These are phyloP conservation scores for Solanum dulcamara DNA, from an alignment of 257 asterid genomes.

Conservation along the genomic window DNA sequence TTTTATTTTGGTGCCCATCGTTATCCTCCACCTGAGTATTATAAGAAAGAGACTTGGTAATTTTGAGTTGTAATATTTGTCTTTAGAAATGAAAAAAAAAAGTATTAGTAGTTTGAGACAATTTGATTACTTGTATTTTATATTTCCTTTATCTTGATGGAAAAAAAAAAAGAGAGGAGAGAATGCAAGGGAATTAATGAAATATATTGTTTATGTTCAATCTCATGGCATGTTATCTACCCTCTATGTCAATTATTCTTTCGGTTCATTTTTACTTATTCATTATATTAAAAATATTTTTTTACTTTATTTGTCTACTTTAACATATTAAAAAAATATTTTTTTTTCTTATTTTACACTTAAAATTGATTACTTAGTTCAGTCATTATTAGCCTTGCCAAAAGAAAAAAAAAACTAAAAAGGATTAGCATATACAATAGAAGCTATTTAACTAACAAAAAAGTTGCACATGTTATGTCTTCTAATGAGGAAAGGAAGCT, in stretches of 20 bases:
- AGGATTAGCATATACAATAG: too few relatives aligned
- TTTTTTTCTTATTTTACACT: too few relatives aligned
- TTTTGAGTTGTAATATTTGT: not conserved
- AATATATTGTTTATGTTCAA: not conserved
- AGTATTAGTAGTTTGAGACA: not conserved
- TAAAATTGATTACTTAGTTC: too few relatives aligned
- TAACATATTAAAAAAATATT: too few relatives aligned
- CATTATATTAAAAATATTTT: not conserved
- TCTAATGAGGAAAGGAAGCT: too few relatives aligned
- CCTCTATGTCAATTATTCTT: not conserved
- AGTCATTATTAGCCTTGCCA: too few relatives aligned
- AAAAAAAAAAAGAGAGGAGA: fast-evolving
- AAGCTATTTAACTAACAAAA: too few relatives aligned
- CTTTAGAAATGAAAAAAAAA: not conserved
- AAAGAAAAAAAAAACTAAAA: too few relatives aligned
- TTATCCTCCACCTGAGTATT: not conserved
- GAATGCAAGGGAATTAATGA: not conserved
- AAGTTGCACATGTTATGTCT: too few relatives aligned
- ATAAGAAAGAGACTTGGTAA: not conserved
- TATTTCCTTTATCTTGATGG: not conserved
- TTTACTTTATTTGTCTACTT: not conserved
- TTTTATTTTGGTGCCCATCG: not conserved
- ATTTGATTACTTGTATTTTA: not conserved
- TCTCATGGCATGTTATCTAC: not conserved
- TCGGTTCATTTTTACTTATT: not conserved